phyloP scores from a whole-genome alignment of 2,329 filamentous ascomycete genomes.

The Pseudogymnoascus sp. region DNA sequence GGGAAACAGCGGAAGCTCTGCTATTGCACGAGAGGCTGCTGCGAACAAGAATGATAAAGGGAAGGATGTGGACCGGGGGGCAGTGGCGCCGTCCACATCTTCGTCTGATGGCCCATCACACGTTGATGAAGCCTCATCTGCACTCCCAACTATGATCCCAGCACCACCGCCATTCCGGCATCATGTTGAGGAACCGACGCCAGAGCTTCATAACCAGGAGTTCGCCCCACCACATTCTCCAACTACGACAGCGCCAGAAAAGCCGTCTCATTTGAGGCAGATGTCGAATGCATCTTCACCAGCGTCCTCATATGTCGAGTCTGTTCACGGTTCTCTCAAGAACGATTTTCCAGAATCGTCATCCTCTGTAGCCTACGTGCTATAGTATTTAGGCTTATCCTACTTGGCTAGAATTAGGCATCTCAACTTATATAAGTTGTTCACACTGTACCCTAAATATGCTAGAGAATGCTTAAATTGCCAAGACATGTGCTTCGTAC shows the following conservation, averaged over 20 bases:
- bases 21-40: conserved; percentile 50
- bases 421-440: conserved; percentile 9
- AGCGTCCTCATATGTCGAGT: conserved; percentile 69
- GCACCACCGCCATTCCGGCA: neutral
- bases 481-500: neutral
- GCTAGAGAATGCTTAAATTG: conserved; percentile 5
- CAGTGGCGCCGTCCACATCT: neutral
- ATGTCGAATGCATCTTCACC: conserved; percentile 83
- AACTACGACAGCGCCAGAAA: conserved; percentile 43
- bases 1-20: conserved; percentile 54
- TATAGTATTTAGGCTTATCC: conserved; percentile 8
- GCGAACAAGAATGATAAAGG: conserved; percentile 52
- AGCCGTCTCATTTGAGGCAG: conserved; percentile 67
- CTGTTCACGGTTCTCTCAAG: conserved; percentile 42
- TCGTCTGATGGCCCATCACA: conserved; percentile 1
- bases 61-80: conserved; percentile 57
- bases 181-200: conserved; percentile 24
- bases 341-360: conserved; percentile 32
- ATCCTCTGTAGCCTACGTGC: conserved; percentile 30
- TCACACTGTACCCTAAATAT: neutral
- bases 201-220: conserved; percentile 29
- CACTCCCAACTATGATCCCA: conserved; percentile 15
- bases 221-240: conserved; percentile 39
- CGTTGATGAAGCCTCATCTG: conserved; percentile 6
- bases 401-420: conserved; percentile 9